Evolutionary conservation across 805 yeast genomes (phyloP), one percentile per base, ranked within the genome.

Genomic region (Candida odintsovae): DNA sequence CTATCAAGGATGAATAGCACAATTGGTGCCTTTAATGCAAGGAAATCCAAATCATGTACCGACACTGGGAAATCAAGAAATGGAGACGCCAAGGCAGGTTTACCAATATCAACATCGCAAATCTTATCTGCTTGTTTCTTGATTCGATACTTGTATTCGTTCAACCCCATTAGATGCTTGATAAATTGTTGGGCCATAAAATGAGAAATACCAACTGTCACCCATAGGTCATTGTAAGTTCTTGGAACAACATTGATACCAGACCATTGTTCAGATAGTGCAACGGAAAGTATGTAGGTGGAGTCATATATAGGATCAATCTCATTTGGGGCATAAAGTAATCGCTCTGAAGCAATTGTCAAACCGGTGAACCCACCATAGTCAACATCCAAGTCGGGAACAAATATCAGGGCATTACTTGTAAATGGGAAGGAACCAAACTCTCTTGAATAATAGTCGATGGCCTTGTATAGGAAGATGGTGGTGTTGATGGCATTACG

Each of bases 361-460:
- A 90, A 62, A 0, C 95, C 96, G 0, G 90, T 86, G 62, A 86
- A 90, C 37, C 84, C 81, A 58, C 75, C 74, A 45, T 73, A 70
- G 1, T 72, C 67, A 6, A 70, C 62, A 0, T 76, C 71, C 18
- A 76, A 54, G 21, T 82, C 82, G 11, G 78, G 73, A 6, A 92
- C 82, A 62, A 92, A 89, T 2, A 85, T 81, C 35, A 94, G 57
- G 0, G 90, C 77, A 57, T 84, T 90, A 21, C 94, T 81, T 16
- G 89, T 79, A 59, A 88, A 92, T 0, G 99, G 98, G 52, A 81
- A 95, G 0, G 97, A 86, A 6, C 97, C 97, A 63, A 84, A 94
- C 54, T 90, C 96, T 52, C 85, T 82, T 43, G 89, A 81, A 56
- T 80, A 89, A 59, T 76, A 90, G 49, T 90, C 95, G 57, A 94